These are phyloP conservation scores for Syzygium aromaticum DNA, from an alignment of 345 rosid genomes.

Conservation along the genomic window DNA sequence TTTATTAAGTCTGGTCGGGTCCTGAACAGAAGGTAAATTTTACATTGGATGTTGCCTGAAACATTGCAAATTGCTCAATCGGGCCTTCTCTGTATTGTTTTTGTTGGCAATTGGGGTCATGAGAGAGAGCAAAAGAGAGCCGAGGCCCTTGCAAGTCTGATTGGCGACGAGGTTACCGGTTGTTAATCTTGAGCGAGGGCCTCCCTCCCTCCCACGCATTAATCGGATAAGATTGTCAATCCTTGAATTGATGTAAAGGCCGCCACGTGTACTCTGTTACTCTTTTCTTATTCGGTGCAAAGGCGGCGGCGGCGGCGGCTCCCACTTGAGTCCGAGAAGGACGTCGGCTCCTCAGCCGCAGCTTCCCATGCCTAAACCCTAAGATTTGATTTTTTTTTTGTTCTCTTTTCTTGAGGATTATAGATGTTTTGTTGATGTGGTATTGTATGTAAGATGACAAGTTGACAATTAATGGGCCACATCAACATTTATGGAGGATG, in stretches of 20 bases:
- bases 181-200: too few relatives aligned
- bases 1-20: not conserved
- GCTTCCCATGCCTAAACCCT: not conserved
- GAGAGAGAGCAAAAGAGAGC: not conserved
- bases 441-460: not conserved
- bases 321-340: too few relatives aligned
- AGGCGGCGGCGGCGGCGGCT: too few relatives aligned
- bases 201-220: too few relatives aligned
- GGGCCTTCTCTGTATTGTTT: not conserved
- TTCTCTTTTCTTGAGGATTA: not conserved
- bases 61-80: not conserved
- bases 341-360: too few relatives aligned
- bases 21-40: not conserved
- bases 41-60: not conserved
- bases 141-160: not conserved
- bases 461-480: not conserved
- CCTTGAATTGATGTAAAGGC: too few relatives aligned
- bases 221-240: too few relatives aligned
- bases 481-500: not conserved
- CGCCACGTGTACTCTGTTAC: too few relatives aligned
- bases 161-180: too few relatives aligned
- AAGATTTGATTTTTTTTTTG: not conserved
- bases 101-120: not conserved
- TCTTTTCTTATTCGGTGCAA: too few relatives aligned
- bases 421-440: not conserved